Percentiles rank a stretch among this genome's conserved stretches.
phyloP scores from a whole-genome alignment of 345 rosid species.

The Eucalyptus cloeziana region DNA sequence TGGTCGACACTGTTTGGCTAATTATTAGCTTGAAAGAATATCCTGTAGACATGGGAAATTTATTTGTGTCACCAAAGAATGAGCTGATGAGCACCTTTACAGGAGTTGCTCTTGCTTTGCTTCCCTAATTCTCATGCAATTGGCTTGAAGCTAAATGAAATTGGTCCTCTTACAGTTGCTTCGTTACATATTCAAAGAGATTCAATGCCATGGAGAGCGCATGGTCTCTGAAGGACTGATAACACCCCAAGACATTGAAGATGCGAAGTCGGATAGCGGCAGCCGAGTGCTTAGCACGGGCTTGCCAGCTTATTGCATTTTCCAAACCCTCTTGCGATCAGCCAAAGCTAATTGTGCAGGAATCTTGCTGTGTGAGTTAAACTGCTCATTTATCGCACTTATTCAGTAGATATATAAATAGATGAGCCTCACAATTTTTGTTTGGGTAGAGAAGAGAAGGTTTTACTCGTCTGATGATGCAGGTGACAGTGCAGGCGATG shows the following conservation, averaged over 20 bases:
- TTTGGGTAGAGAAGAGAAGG: background rate
- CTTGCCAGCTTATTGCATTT: conserved; percentile 72
- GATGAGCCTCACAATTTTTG: background rate
- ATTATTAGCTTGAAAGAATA: background rate
- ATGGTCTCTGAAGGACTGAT: conserved; percentile 66
- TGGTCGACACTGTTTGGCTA: background rate
- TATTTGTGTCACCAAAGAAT: background rate
- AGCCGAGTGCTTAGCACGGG: conserved; percentile 68
- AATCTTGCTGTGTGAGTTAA: conserved; percentile 53
- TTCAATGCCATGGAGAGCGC: conserved; percentile 43
- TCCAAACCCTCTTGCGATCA: conserved; percentile 23
- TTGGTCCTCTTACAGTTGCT: conserved; percentile 40
- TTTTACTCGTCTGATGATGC: background rate
- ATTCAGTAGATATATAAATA: background rate
- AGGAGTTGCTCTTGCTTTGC: background rate
- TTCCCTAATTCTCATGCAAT: background rate
- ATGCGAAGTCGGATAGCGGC: conserved; percentile 53
- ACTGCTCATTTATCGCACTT: background rate
- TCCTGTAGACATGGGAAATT: background rate
- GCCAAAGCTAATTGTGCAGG: conserved; percentile 35
- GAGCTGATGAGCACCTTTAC: background rate
- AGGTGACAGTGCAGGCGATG: conserved; percentile 1
- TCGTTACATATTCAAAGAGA: conserved; percentile 45
- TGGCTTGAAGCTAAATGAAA: background rate
- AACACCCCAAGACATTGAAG: conserved; percentile 67